Evolutionary conservation across 805 yeast species (phyloP).

Genomic region (Barnettozyma siamensis): DNA sequence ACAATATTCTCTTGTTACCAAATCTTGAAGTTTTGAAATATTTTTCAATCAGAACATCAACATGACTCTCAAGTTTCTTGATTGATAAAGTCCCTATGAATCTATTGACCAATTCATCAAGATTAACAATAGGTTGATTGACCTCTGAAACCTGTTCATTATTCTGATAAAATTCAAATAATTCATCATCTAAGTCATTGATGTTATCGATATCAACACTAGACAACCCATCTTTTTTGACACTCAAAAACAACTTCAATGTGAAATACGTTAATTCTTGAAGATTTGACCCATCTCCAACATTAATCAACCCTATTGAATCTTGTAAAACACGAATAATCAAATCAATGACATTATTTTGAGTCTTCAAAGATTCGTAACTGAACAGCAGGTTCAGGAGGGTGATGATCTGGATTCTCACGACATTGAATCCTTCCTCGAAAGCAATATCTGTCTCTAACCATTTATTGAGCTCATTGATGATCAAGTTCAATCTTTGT

Average conservation of each 20-base stretch:
- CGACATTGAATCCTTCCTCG: conserved; percentile 44
- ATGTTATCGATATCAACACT: conserved; percentile 26
- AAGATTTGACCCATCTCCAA: conserved; percentile 30
- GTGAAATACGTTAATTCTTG: conserved; percentile 42
- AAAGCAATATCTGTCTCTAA: conserved; percentile 56
- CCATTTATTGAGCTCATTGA: conserved; percentile 51
- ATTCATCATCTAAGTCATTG: conserved; percentile 31
- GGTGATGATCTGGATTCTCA: conserved; percentile 47
- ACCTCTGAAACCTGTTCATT: conserved; percentile 13
- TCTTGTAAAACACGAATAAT: conserved; percentile 37
- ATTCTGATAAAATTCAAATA: conserved; percentile 37
- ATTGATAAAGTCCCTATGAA: conserved; percentile 27
- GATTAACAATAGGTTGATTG: conserved; percentile 30
- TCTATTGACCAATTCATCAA: conserved; percentile 32
- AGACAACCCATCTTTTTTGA: conserved; percentile 22
- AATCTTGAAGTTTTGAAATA: conserved; percentile 26
- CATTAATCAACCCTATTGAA: conserved; percentile 36
- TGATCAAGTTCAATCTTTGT: conserved; percentile 59
- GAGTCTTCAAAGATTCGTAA: background rate
- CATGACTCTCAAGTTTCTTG: conserved; percentile 28
- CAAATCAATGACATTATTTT: conserved; percentile 29
- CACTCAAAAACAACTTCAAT: conserved; percentile 35
- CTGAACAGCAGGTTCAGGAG: conserved; percentile 35
- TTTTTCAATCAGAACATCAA: conserved; percentile 30
- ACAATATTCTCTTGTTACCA: conserved; percentile 40